A percentile compares a stretch with the other conserved stretches of the same genome.
phyloP scores from a whole-genome alignment of 257 asterid species.

The Ballota nigra region DNA sequence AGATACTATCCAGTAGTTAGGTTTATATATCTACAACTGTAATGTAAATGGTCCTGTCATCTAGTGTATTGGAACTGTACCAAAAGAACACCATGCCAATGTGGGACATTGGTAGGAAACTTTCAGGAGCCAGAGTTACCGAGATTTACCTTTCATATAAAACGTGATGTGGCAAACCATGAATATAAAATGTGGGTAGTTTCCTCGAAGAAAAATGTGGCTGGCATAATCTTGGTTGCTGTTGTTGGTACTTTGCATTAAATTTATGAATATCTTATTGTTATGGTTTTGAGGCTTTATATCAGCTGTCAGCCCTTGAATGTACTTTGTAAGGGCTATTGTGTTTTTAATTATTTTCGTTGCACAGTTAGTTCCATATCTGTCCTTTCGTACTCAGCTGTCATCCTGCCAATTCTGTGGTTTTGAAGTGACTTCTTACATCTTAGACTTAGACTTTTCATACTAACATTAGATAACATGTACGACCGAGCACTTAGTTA shows the following conservation, averaged over 20 bases:
- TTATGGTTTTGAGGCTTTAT: neutral
- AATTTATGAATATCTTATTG: neutral
- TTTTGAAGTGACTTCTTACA: neutral
- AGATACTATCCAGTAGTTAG: neutral
- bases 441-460: neutral
- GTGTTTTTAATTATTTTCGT: neutral
- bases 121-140: neutral
- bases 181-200: neutral
- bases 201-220: neutral
- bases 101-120: slow-evolving; percentile 6
- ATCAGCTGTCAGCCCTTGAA: neutral
- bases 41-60: neutral
- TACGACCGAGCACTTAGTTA: neutral
- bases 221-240: neutral
- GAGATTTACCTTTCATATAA: neutral
- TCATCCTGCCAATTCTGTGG: neutral
- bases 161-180: neutral
- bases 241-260: neutral
- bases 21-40: neutral
- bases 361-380: neutral
- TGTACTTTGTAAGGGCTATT: neutral
- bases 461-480: neutral
- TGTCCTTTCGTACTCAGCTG: neutral
- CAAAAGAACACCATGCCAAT: neutral
- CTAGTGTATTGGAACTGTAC: neutral